These are phyloP conservation scores for Kodamaea restingae DNA, from an alignment of 805 yeast genomes.

Conservation along the genomic window DNA sequence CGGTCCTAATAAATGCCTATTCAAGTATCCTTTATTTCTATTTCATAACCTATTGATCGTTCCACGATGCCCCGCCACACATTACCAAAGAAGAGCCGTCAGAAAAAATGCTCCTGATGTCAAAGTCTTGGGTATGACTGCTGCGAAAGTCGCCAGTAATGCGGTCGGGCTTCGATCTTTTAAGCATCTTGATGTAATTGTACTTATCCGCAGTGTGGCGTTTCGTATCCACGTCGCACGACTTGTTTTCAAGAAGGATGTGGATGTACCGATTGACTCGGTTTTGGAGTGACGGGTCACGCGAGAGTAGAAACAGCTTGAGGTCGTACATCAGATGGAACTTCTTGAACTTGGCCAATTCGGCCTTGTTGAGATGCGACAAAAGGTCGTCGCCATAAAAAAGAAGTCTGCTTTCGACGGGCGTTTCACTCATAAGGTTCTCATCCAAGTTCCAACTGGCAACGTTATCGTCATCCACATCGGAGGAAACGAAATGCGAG, in stretches of 20 bases:
- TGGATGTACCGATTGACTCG: conserved; percentile 7
- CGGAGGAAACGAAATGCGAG: conserved; percentile 9
- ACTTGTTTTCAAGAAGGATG: conserved; percentile 3
- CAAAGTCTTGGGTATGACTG: background rate
- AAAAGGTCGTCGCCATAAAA: conserved; percentile 33
- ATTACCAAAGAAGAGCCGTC: conserved; percentile 16
- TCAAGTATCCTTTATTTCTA: too few species aligned
- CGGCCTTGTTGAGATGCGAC: conserved; percentile 19
- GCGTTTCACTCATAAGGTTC: conserved; percentile 12
- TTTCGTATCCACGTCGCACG: background rate
- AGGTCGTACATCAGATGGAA: conserved; percentile 17
- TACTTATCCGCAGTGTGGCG: background rate
- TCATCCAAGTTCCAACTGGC: conserved; percentile 38
- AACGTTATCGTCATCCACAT: conserved; percentile 29
- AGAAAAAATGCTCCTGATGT: conserved; percentile 10
- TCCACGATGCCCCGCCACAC: conserved; percentile 16
- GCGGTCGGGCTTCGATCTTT: background rate
- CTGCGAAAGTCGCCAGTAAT: conserved; percentile 1
- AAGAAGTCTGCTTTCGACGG: conserved; percentile 6
- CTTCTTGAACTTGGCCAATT: conserved; percentile 22
- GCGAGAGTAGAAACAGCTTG: conserved; percentile 10
- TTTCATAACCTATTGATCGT: conserved; percentile 5
- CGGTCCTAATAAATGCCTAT: too few species aligned
- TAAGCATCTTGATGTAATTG: conserved; percentile 1
- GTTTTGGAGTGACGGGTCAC: conserved; percentile 4